phyloP scores from a whole-genome alignment of 306 rosid genomes.

The Sindora glabra region DNA sequence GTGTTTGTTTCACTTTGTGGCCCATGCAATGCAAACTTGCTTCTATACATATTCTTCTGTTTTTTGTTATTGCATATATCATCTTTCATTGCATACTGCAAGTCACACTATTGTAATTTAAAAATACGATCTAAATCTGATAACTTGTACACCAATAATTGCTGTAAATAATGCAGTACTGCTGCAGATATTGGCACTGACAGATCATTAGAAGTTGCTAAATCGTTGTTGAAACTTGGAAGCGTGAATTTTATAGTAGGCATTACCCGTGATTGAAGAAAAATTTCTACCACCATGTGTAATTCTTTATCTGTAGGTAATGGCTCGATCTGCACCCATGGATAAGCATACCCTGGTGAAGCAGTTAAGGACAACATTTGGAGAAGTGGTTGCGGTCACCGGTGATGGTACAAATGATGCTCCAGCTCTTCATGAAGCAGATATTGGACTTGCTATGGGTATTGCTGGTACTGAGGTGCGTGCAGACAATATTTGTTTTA shows the following conservation, averaged over 20 bases:
- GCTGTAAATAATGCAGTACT: background rate
- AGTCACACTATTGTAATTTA: background rate
- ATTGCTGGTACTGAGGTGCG: constrained; percentile 95
- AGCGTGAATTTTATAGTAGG: background rate
- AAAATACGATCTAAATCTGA: background rate
- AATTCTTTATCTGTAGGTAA: constrained; percentile 51
- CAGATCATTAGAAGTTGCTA: background rate
- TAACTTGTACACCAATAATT: background rate
- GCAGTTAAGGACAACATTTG: constrained; percentile 72
- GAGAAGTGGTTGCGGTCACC: constrained; percentile 94
- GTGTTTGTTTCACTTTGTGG: background rate
- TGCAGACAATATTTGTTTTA: background rate
- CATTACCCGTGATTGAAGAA: constrained; percentile 5
- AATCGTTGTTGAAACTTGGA: constrained; percentile 10
- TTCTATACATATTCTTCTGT: too few relatives aligned
- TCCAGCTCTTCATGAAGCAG: constrained; percentile 99
- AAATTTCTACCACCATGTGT: background rate
- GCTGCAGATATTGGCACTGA: background rate
- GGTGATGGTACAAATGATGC: constrained; percentile 99
- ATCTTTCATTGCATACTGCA: background rate
- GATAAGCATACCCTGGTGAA: constrained; percentile 91
- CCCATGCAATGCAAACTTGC: constrained; percentile 6
- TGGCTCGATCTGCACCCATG: constrained; percentile 97
- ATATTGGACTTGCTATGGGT: constrained; percentile 99
- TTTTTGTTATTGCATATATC: too few relatives aligned